These are phyloP conservation scores for Clonostachys solani DNA, from an alignment of 2,329 filamentous ascomycete species.

Conservation along the genomic window DNA sequence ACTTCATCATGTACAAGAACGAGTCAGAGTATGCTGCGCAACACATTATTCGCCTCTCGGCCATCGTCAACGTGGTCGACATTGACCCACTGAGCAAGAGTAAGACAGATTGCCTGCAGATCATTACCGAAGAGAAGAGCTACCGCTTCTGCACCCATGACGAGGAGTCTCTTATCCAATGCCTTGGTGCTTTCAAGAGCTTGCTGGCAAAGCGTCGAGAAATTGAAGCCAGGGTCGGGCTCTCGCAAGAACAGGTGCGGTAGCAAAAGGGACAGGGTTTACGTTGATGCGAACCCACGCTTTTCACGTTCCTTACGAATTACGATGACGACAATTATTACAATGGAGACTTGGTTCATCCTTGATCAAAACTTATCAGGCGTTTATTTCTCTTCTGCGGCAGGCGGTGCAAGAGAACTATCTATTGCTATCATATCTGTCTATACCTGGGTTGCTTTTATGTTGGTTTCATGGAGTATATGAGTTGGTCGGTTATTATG, in stretches of 20 bases:
- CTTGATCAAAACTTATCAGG: too few species aligned
- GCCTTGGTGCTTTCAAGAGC: slow-evolving; percentile 89
- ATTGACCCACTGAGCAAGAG: slow-evolving; percentile 82
- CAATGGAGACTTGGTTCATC: too few species aligned
- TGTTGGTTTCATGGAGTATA: too few species aligned
- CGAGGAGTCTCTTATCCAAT: slow-evolving; percentile 79
- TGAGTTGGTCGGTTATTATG: too few species aligned
- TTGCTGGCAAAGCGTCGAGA: slow-evolving; percentile 68
- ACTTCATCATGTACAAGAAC: slow-evolving; percentile 88
- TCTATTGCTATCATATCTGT: too few species aligned
- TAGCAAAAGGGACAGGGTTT: neutral
- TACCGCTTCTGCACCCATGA: slow-evolving; percentile 72
- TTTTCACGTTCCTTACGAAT: neutral
- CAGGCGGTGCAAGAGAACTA: too few species aligned
- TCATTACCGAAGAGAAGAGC: slow-evolving; percentile 89
- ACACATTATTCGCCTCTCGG: slow-evolving; percentile 73
- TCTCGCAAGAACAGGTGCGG: slow-evolving; percentile 5
- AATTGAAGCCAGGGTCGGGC: slow-evolving; percentile 44
- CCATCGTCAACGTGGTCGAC: slow-evolving; percentile 86
- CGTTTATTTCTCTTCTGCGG: neutral
- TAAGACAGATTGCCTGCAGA: slow-evolving; percentile 83
- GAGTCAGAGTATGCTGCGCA: slow-evolving; percentile 85
- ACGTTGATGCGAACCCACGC: neutral
- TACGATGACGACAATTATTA: too few species aligned
- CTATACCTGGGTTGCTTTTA: too few species aligned